Evolutionary conservation across 2,329 filamentous ascomycete species (phyloP).

Genomic region (Clonostachys solani): DNA sequence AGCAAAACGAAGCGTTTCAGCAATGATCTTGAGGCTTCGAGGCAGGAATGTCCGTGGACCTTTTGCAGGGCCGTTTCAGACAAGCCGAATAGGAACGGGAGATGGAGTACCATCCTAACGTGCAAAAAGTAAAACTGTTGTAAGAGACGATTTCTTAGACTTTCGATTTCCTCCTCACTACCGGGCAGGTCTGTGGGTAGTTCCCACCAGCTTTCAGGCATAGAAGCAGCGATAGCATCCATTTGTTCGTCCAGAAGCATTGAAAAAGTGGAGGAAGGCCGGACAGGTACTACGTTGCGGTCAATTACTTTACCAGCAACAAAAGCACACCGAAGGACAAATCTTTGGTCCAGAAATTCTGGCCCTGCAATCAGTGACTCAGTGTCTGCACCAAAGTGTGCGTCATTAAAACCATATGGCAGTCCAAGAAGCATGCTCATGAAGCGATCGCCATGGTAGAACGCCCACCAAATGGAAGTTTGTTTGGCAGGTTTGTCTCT

Average conservation of each 20-base stretch:
- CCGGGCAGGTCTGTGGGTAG: conserved; percentile 1
- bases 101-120: conserved; percentile 34
- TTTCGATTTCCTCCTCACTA: conserved; percentile 12
- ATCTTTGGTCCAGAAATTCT: background rate
- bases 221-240: conserved; percentile 24
- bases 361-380: conserved; percentile 2
- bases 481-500: background rate
- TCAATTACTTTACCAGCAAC: conserved; percentile 36
- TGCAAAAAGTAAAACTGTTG: conserved; percentile 37
- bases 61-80: background rate
- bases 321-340: conserved; percentile 17
- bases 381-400: conserved; percentile 2
- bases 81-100: conserved; percentile 29
- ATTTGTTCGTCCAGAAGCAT: conserved; percentile 35
- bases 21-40: conserved; percentile 5
- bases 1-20: conserved; percentile 20
- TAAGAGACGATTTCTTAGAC: conserved; percentile 28
- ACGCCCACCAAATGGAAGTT: conserved; percentile 7
- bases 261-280: conserved; percentile 23
- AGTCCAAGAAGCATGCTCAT: conserved; percentile 37
- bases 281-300: conserved; percentile 24
- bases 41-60: conserved; percentile 15
- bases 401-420: conserved; percentile 12
- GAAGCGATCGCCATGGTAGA: conserved; percentile 31
- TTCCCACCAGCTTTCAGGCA: conserved; percentile 31